phyloP scores from a whole-genome alignment of 2,329 filamentous ascomycete genomes.

The Trichoderma arundinaceum region DNA sequence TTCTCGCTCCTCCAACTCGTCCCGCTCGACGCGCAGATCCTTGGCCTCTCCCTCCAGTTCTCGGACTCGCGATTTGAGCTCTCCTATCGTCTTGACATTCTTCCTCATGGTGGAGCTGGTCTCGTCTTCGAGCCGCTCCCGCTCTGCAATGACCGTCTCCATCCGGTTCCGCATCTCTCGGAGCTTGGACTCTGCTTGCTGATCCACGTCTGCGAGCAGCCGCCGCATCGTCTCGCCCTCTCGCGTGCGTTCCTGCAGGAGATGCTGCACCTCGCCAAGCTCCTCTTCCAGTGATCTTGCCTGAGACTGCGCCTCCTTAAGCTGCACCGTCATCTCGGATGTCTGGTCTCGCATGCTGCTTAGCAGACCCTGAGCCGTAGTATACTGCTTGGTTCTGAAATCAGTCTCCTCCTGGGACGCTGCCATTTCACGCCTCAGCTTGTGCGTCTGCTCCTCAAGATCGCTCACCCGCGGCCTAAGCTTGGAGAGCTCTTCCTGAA shows the following conservation, averaged over 20 bases:
- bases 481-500: conserved; percentile 74
- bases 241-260: conserved; percentile 84
- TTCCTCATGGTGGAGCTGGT: conserved; percentile 77
- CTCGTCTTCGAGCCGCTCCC: conserved; percentile 91
- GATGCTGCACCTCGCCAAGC: conserved; percentile 81
- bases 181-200: conserved; percentile 78
- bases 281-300: conserved; percentile 92
- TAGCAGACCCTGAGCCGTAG: conserved; percentile 82
- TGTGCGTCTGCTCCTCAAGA: conserved; percentile 74
- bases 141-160: conserved; percentile 90
- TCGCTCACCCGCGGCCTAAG: conserved; percentile 67
- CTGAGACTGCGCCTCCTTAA: conserved; percentile 84
- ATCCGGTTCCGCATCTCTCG: conserved; percentile 88
- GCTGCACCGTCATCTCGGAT: conserved; percentile 84
- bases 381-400: conserved; percentile 83
- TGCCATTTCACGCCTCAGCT: conserved; percentile 70
- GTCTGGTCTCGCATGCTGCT: conserved; percentile 93
- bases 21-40: conserved; percentile 72
- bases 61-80: conserved; percentile 76
- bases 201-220: conserved; percentile 84
- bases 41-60: conserved; percentile 82
- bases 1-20: conserved; percentile 76
- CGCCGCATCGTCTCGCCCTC: conserved; percentile 95
- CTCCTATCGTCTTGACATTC: conserved; percentile 82
- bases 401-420: conserved; percentile 78